Evolutionary conservation across 2,329 filamentous ascomycete genomes (phyloP).

Genomic region (Fusarium xyrophilum): DNA sequence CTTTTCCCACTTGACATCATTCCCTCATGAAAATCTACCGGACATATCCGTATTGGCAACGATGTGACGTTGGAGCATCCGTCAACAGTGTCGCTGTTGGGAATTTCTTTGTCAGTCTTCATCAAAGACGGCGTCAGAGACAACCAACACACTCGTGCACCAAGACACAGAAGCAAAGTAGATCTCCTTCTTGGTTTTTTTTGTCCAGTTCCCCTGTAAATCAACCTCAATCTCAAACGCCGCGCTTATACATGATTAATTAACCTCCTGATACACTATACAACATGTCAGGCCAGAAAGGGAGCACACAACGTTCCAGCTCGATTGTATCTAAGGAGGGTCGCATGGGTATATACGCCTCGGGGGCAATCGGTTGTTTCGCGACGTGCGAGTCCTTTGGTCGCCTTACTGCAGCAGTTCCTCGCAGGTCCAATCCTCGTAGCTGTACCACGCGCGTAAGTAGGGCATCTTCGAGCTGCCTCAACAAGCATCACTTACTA

Average conservation of each 20-base stretch:
- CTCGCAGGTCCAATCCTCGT: conserved; percentile 99
- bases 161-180: conserved; percentile 27
- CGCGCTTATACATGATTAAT: conserved; percentile 48
- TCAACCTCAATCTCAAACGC: conserved; percentile 46
- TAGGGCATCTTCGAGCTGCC: neutral
- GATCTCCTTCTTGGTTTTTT: conserved; percentile 34
- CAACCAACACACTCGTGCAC: conserved; percentile 21
- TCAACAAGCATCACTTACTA: conserved; percentile 67
- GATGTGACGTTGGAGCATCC: conserved; percentile 8
- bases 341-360: conserved; percentile 41
- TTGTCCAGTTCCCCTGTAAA: conserved; percentile 43
- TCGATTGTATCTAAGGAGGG: conserved; percentile 38
- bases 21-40: neutral
- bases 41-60: neutral
- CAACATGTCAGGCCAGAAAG: conserved; percentile 26
- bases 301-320: conserved; percentile 27
- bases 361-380: conserved; percentile 26
- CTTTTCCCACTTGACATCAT: conserved; percentile 22
- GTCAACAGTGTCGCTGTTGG: conserved; percentile 1
- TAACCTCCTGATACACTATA: conserved; percentile 33
- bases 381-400: conserved; percentile 16
- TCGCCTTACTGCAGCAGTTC: conserved; percentile 74
- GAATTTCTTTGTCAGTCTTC: neutral
- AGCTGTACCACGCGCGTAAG: conserved; percentile 60
- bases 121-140: neutral